These are phyloP conservation scores for Dictyostelium intermedium DNA, from an alignment of 78 protist species.

Conservation along the genomic window DNA sequence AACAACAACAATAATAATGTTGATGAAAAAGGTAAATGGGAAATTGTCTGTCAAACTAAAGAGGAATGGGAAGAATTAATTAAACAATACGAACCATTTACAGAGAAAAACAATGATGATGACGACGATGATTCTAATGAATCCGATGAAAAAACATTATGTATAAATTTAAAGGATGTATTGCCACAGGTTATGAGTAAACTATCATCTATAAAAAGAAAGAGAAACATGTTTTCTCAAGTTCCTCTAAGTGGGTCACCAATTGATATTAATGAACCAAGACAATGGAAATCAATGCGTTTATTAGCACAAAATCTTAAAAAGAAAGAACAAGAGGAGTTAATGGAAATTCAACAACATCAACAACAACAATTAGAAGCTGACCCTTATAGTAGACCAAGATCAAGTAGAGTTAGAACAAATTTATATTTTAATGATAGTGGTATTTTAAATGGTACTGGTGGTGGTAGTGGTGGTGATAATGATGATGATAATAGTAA, in stretches of 20 bases:
- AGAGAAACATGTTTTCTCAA: neutral
- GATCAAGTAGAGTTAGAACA: neutral
- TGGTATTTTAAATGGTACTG: neutral
- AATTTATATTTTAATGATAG: neutral
- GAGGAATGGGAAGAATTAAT: conserved; percentile 40
- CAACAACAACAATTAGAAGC: neutral
- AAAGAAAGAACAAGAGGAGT: neutral
- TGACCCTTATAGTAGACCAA: neutral
- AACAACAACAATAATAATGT: too few relatives aligned
- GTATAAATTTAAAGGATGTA: neutral
- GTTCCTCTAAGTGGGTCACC: neutral
- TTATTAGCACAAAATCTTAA: neutral
- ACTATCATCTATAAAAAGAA: neutral
- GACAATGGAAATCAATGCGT: neutral
- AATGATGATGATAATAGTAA: neutral
- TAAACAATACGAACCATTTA: neutral
- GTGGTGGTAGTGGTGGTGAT: neutral
- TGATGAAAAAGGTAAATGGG: conserved; percentile 15
- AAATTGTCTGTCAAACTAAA: conserved; percentile 21
- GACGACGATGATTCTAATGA: neutral
- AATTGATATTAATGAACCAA: neutral
- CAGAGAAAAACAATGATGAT: neutral
- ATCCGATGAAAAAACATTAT: neutral
- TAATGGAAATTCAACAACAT: neutral
- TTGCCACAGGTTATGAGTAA: neutral